These are phyloP conservation scores for Cordyceps pruinosa DNA, from an alignment of 2,329 filamentous ascomycete genomes.

Conservation along the genomic window DNA sequence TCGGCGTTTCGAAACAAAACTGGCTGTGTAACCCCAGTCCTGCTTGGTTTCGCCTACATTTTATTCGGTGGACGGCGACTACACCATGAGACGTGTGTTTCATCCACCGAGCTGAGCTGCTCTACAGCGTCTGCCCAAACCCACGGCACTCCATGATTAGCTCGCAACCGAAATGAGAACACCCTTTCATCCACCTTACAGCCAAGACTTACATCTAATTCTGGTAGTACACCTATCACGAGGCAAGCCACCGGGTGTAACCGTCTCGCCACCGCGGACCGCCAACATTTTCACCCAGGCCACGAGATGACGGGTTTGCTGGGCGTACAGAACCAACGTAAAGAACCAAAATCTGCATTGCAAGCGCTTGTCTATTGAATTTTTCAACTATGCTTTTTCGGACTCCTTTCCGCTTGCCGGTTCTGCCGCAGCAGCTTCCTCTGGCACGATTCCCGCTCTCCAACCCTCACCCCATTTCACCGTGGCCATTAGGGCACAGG, in stretches of 20 bases:
- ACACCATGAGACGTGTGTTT: background rate
- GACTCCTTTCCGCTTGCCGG: background rate
- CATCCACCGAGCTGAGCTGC: background rate
- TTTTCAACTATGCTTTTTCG: background rate
- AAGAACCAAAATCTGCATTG: background rate
- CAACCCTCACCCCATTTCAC: conserved; percentile 35
- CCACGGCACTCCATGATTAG: background rate
- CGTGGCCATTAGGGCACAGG: conserved; percentile 29
- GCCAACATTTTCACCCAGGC: background rate
- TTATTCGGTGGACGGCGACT: background rate
- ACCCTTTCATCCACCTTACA: background rate
- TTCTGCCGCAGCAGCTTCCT: background rate
- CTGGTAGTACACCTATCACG: background rate
- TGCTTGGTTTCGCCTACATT: background rate
- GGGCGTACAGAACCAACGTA: background rate
- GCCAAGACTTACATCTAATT: no score
- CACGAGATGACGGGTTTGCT: background rate
- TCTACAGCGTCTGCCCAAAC: background rate
- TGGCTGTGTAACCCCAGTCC: background rate
- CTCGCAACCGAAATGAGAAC: background rate
- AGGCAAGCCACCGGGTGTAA: background rate
- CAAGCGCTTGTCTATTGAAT: background rate
- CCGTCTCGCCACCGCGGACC: background rate
- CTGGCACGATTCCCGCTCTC: conserved; percentile 29
- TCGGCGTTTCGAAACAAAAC: background rate